A percentile compares a stretch with the other conserved stretches of the same genome.
phyloP scores from a whole-genome alignment of 495 filamentous ascomycete species.

The Aspergillus indologenus region DNA sequence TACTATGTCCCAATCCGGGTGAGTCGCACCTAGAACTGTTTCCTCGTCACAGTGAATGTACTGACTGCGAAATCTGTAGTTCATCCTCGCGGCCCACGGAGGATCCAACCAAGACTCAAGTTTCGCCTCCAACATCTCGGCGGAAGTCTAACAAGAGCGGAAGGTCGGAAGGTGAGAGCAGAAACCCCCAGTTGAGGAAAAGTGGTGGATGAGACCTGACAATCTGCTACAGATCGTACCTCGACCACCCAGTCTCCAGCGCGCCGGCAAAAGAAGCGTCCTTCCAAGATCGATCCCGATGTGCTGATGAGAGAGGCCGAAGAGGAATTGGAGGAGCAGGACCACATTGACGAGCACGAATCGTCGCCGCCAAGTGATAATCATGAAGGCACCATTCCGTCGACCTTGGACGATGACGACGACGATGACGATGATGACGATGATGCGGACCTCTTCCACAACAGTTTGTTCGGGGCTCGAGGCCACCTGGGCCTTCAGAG shows the following conservation, averaged over 20 bases:
- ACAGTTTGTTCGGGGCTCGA: conserved; percentile 65
- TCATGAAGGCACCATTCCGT: conserved; percentile 51
- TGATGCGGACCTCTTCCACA: conserved; percentile 76
- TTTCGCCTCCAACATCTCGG: conserved; percentile 55
- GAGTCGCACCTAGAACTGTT: conserved; percentile 24
- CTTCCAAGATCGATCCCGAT: conserved; percentile 52
- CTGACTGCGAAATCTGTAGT: conserved; percentile 22
- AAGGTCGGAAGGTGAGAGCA: conserved; percentile 27
- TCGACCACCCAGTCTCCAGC: conserved; percentile 34
- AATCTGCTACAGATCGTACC: conserved; percentile 26
- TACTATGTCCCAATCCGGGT: conserved; percentile 81
- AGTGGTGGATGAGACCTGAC: not conserved
- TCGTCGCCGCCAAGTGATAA: conserved; percentile 56
- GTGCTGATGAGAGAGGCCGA: conserved; percentile 49
- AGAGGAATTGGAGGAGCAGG: conserved; percentile 39
- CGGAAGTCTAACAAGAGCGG: conserved; percentile 64
- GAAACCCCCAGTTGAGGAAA: not conserved
- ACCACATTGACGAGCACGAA: conserved; percentile 36
- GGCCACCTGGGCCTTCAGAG: conserved; percentile 67
- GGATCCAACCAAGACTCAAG: conserved; percentile 38
- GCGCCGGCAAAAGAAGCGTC: conserved; percentile 54
- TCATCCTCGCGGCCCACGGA: conserved; percentile 44
- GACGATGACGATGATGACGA: conserved; percentile 75
- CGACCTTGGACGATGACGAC: conserved; percentile 61
- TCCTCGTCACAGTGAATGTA: not conserved